Percentiles rank a stretch among this genome's conserved stretches.
These are phyloP conservation scores for Quercus lobata DNA, from an alignment of 331 rosid species.

Conservation along the genomic window DNA sequence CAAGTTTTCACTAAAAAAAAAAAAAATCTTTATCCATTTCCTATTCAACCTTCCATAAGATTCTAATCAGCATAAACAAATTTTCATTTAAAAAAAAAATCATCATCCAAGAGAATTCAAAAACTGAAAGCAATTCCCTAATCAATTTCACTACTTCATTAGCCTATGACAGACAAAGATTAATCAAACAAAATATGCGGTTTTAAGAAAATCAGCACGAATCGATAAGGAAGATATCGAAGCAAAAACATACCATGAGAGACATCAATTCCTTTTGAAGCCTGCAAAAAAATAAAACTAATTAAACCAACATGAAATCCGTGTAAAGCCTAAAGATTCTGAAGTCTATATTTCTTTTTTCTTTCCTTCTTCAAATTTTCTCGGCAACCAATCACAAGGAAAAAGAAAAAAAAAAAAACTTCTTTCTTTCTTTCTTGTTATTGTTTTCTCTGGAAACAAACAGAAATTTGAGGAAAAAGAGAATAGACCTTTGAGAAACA, in stretches of 20 bases:
- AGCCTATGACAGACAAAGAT: neutral
- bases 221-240: neutral
- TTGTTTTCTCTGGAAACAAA: conserved; percentile 15
- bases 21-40: neutral
- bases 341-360: neutral
- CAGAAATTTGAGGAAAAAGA: neutral
- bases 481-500: conserved; percentile 66
- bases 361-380: neutral
- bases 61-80: neutral
- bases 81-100: neutral
- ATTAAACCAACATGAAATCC: conserved; percentile 22
- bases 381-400: neutral
- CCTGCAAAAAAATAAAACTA: conserved; percentile 35
- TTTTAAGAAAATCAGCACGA: conserved; percentile 3
- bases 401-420: neutral
- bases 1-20: neutral
- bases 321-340: neutral
- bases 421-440: neutral
- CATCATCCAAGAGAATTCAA: neutral
- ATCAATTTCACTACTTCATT: neutral
- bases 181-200: neutral
- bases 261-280: conserved; percentile 96
- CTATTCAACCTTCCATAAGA: neutral
- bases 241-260: conserved; percentile 64
- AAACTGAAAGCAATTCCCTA: too few species aligned